Evolutionary conservation across 176 grass and related monocot genomes (phyloP).

Genomic region (Avena atlantica): DNA sequence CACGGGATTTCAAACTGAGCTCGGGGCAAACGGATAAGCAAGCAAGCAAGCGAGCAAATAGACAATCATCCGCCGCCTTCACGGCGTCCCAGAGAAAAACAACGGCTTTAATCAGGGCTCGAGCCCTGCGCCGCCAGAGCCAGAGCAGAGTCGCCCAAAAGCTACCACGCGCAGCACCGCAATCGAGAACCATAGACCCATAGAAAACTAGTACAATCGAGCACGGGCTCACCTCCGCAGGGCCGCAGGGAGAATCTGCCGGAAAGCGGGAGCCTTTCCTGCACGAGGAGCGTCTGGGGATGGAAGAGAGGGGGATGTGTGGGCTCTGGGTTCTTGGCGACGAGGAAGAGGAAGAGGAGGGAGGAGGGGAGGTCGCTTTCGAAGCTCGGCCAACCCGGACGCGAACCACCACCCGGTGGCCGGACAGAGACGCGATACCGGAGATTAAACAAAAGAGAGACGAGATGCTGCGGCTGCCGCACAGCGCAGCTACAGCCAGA

Average conservation of each 20-base stretch:
- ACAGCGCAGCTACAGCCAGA: constrained; percentile 5
- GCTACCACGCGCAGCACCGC: constrained; percentile 33
- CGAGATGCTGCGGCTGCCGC: not conserved
- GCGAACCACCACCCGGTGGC: constrained; percentile 60
- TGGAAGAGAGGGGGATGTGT: not conserved
- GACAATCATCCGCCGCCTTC: constrained; percentile 38
- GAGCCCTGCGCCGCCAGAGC: constrained; percentile 34
- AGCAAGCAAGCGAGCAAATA: not conserved
- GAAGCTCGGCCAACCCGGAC: constrained; percentile 57
- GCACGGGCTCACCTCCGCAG: constrained; percentile 21
- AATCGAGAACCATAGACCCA: constrained; percentile 15
- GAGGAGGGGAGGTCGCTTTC: constrained; percentile 52
- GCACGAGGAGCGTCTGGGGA: constrained; percentile 13
- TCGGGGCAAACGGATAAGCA: not conserved
- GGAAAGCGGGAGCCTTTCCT: constrained; percentile 28
- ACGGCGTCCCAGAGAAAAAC: constrained; percentile 42
- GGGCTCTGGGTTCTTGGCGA: constrained; percentile 25
- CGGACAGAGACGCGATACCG: constrained; percentile 59
- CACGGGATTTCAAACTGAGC: constrained; percentile 32
- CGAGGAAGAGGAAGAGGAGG: not conserved
- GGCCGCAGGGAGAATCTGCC: not conserved
- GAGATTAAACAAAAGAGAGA: constrained; percentile 42
- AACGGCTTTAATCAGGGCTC: constrained; percentile 37
- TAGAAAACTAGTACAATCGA: not conserved
- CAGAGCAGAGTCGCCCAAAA: constrained; percentile 37